These are phyloP conservation scores for Salix purpurea DNA, from an alignment of 345 rosid species.

Conservation along the genomic window DNA sequence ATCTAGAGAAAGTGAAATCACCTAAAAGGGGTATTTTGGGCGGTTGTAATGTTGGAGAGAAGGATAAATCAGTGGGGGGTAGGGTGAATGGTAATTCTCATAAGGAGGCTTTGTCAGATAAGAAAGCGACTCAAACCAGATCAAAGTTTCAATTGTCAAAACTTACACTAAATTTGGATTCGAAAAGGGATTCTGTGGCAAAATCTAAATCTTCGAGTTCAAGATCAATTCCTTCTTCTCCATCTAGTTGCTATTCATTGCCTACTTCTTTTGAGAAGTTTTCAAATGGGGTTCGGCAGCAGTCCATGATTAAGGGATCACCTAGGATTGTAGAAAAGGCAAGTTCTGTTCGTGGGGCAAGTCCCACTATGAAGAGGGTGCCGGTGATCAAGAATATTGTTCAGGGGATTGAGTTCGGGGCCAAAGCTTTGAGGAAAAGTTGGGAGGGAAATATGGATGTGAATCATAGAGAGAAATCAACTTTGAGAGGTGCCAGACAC, in stretches of 20 bases:
- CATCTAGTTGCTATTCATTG: slow-evolving; percentile 79
- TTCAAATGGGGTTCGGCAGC: slow-evolving; percentile 72
- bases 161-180: slow-evolving; percentile 43
- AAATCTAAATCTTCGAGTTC: slow-evolving; percentile 59
- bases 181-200: slow-evolving; percentile 52
- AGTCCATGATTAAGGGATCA: slow-evolving; percentile 55
- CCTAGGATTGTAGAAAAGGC: slow-evolving; percentile 46
- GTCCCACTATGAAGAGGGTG: slow-evolving; percentile 49
- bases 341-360: slow-evolving; percentile 42
- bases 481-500: slow-evolving; percentile 34
- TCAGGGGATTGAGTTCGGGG: slow-evolving; percentile 75
- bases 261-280: slow-evolving; percentile 86
- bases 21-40: slow-evolving; percentile 26
- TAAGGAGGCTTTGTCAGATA: slow-evolving; percentile 44
- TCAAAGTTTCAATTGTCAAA: slow-evolving; percentile 55
- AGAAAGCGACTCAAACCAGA: slow-evolving; percentile 38
- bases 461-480: slow-evolving; percentile 48
- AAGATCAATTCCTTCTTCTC: slow-evolving; percentile 80
- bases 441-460: slow-evolving; percentile 91
- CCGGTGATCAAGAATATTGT: slow-evolving; percentile 58
- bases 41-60: slow-evolving; percentile 32
- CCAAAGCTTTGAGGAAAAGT: slow-evolving; percentile 94
- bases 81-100: slow-evolving; percentile 46
- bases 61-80: slow-evolving; percentile 41
- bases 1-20: slow-evolving; percentile 44